Conservation (phyloP, 495 filamentous ascomycete species). For the Aspergillus kassunensis region DNA sequence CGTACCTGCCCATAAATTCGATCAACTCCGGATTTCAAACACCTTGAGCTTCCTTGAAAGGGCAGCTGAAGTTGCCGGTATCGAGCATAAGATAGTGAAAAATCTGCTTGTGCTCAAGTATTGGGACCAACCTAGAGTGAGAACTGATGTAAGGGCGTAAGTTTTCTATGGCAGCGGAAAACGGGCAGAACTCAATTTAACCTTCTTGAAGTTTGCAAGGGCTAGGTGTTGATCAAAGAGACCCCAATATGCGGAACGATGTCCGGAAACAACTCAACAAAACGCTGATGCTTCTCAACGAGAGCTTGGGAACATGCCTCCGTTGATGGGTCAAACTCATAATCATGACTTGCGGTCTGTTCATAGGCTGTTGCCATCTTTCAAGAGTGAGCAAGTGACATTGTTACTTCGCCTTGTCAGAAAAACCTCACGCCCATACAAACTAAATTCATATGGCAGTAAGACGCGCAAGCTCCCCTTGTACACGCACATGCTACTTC, state of each 20-base stretch:
- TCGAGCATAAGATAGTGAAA: conserved; percentile 79
- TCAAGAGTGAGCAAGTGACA: neutral
- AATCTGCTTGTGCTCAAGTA: conserved; percentile 63
- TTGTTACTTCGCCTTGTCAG: too few relatives aligned
- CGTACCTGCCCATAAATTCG: conserved; percentile 46
- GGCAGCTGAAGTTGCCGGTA: conserved; percentile 59
- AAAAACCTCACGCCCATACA: too few relatives aligned
- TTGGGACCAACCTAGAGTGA: conserved; percentile 47
- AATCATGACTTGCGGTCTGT: neutral
- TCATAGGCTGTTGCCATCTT: neutral
- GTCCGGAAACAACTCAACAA: conserved; percentile 57
- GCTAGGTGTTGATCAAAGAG: conserved; percentile 24
- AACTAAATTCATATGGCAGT: too few relatives aligned
- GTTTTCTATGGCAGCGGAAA: conserved; percentile 14
- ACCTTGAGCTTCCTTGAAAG: conserved; percentile 74
- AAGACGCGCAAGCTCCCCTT: too few relatives aligned
- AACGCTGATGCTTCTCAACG: conserved; percentile 68
- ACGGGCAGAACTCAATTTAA: conserved; percentile 15
- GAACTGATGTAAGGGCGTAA: conserved; percentile 35
- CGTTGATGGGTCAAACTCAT: conserved; percentile 35
- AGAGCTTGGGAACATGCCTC: conserved; percentile 65
- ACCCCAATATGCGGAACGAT: conserved; percentile 29
- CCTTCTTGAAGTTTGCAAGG: conserved; percentile 28
- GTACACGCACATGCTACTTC: too few relatives aligned
- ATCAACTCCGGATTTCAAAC: conserved; percentile 58